Evolutionary conservation across 2,329 filamentous ascomycete species (phyloP), one percentile per base, ranked within the genome.

Genomic region (Ophioceras dolichostomum): DNA sequence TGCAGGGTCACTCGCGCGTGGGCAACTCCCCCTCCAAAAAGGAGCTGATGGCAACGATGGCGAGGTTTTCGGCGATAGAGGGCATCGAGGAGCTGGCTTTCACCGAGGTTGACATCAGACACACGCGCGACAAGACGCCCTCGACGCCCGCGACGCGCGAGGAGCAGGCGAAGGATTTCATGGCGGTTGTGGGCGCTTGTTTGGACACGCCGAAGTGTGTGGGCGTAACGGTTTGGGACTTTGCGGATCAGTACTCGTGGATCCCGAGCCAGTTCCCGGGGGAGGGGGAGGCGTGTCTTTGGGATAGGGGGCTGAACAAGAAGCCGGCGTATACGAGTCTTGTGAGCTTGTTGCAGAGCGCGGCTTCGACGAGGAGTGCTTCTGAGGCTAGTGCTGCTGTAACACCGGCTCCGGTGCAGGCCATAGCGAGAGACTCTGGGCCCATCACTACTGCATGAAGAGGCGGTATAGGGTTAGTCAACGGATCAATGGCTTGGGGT

Each of bases 41-140:
- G 5, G 49, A 54, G 3, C 54, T 63, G 27, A 49, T 54, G 5
- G 46, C 53, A 1, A 58, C 60, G 19, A 59, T 68, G 34, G 40
- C 51, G 21, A 45, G 54, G 1, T 72, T 66, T 51, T 54, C 53
- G 2, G 49, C 49, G 1, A n/a, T n/a, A n/a, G 49, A 65, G 1
- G 60, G 57, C 0, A 48, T 72, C 2, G 31, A 33, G 10, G 68
- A 73, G 22, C 62, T 69, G 1, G 65, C 65, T 2, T 53, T 68
- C 24, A 70, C 68, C 3, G 69, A 73, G 52, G 54, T 73, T 6
- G 69, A 73, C 45, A 59, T 73, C 16, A 53, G 67, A 10, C 48
- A 68, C 40, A 49, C 51, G 2, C 7, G 12, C 8, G 22, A 26
- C 22, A 50, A 49, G 5, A 51, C 75, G 10, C 70, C 73, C 0